phyloP scores from a whole-genome alignment of 106 monocot species.

The Narthecium ossifragum region DNA sequence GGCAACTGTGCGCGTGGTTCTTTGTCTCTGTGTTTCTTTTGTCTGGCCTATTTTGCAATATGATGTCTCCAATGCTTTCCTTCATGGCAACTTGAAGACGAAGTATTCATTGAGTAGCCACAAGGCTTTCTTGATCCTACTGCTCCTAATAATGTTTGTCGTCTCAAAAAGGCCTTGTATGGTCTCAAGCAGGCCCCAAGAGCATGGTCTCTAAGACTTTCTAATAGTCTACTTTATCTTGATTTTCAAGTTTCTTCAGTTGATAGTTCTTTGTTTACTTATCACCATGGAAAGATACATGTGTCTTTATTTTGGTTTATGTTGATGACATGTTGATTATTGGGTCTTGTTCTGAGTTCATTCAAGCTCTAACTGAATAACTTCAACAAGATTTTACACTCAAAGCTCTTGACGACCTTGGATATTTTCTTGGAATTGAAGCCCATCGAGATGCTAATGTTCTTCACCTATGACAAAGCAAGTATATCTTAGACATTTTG shows the following conservation, averaged over 20 bases:
- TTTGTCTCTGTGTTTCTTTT: not conserved
- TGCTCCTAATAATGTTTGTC: not conserved
- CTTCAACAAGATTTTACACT: not conserved
- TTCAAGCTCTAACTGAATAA: not conserved
- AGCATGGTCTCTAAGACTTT: not conserved
- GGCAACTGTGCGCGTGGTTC: not conserved
- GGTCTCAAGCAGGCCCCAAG: constrained; percentile 5
- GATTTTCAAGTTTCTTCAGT: not conserved
- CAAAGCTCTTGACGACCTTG: not conserved
- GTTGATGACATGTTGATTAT: not conserved
- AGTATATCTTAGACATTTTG: too few relatives aligned
- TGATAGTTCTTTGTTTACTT: not conserved
- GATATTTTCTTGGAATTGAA: constrained; percentile 1
- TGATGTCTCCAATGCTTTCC: not conserved
- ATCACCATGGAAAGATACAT: not conserved
- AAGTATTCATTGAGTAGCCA: not conserved
- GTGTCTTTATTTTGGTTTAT: not conserved
- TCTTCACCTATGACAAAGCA: too few relatives aligned
- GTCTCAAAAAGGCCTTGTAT: constrained; percentile 2
- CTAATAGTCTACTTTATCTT: not conserved
- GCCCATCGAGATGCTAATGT: too few relatives aligned
- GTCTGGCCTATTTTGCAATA: not conserved
- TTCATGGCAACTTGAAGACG: constrained; percentile 7
- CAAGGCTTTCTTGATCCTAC: not conserved
- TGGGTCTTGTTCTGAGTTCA: not conserved